A percentile compares a stretch with the other conserved stretches of the same genome.
Evolutionary conservation across 106 monocot species (phyloP).

Genomic region (Allium sativum): DNA sequence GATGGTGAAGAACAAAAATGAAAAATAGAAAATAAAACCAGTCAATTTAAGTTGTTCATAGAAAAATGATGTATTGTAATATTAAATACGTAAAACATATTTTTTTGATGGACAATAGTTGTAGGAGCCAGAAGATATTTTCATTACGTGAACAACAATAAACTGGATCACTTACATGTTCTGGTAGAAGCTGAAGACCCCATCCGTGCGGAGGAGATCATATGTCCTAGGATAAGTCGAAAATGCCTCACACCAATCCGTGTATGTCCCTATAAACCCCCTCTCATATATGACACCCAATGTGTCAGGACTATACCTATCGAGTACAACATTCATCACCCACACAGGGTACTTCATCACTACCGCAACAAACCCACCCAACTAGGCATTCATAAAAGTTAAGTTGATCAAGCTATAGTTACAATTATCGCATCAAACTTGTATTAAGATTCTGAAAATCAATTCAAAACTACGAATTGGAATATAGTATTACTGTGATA

Average conservation of each 20-base stretch:
- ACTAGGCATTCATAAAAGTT: conserved; percentile 27
- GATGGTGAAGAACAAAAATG: too few species aligned
- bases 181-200: conserved; percentile 36
- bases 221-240: conserved; percentile 53
- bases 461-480: background rate
- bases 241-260: conserved; percentile 53
- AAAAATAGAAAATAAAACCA: too few species aligned
- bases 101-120: too few species aligned
- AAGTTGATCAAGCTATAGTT: background rate
- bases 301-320: conserved; percentile 1
- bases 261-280: conserved; percentile 46
- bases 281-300: conserved; percentile 43
- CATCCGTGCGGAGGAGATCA: conserved; percentile 41
- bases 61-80: too few species aligned
- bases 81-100: too few species aligned
- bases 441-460: background rate
- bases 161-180: conserved; percentile 16
- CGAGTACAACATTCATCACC: conserved; percentile 51
- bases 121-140: too few species aligned
- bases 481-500: too few species aligned
- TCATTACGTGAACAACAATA: too few species aligned
- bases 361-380: conserved; percentile 43
- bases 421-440: background rate
- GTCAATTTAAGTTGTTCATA: too few species aligned
- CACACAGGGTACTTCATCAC: conserved; percentile 23